Evolutionary conservation across 192 early-diverging fungal genomes (phyloP).

Genomic region (Podila clonocystis): DNA sequence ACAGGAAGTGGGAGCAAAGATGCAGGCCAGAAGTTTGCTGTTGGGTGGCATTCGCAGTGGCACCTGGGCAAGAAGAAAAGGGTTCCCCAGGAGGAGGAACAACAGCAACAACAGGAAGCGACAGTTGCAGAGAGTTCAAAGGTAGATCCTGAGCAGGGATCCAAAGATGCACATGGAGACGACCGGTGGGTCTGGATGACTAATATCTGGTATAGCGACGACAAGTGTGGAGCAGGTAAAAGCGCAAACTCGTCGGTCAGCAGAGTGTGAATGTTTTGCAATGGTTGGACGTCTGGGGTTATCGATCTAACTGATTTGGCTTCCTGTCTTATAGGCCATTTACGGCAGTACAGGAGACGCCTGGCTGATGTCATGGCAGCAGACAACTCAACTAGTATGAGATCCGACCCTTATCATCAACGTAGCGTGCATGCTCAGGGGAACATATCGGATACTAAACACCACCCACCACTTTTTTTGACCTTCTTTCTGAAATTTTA

Average conservation of each 20-base stretch:
- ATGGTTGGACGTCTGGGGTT: not conserved
- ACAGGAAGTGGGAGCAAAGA: not conserved
- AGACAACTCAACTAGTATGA: conserved; percentile 19
- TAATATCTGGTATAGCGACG: conserved; percentile 24
- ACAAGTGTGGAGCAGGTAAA: conserved; percentile 41
- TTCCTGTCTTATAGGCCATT: conserved; percentile 8
- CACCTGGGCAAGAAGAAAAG: conserved; percentile 16
- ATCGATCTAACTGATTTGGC: not conserved
- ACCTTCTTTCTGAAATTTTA: not conserved
- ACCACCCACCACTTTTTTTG: not conserved
- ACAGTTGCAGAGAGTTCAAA: not conserved
- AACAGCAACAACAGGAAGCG: not conserved
- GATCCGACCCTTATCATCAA: not conserved
- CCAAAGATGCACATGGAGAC: not conserved
- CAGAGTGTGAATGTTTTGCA: not conserved
- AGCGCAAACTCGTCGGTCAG: too few relatives aligned
- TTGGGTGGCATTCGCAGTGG: conserved; percentile 27
- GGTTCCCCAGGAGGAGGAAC: not conserved
- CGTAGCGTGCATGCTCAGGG: not conserved
- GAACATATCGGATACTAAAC: not conserved
- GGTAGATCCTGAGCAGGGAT: too few relatives aligned
- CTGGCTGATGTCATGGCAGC: conserved; percentile 15
- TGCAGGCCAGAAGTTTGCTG: conserved; percentile 3
- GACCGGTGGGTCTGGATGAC: conserved; percentile 49
- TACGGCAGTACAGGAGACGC: conserved; percentile 32